These are phyloP conservation scores for Rhynchospora pubera DNA, from an alignment of 176 grass and related monocot genomes.

Conservation along the genomic window DNA sequence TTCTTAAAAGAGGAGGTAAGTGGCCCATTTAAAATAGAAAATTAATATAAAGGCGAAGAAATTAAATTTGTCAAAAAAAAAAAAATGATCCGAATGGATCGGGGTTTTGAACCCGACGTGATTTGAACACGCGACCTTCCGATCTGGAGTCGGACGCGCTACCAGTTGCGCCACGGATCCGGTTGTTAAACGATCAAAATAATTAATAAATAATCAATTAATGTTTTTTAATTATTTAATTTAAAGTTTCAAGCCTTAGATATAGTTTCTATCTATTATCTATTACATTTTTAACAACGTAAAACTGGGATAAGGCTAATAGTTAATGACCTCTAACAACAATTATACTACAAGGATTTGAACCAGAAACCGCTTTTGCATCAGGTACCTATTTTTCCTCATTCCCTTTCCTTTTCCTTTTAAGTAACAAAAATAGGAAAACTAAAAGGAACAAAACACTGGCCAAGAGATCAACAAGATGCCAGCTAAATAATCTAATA, in stretches of 20 bases:
- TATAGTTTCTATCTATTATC: not conserved
- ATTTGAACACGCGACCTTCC: conserved; percentile 99
- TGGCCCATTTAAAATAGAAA: not conserved
- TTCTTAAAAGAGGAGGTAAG: not conserved
- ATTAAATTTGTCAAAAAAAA: not conserved
- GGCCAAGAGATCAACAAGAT: not conserved
- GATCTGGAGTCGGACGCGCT: conserved; percentile 99
- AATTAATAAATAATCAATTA: not conserved
- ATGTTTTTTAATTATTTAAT: too few species aligned
- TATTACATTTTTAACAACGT: not conserved
- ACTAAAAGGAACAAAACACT: not conserved
- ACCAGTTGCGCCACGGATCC: conserved; percentile 99
- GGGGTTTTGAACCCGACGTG: conserved; percentile 86
- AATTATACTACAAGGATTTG: not conserved
- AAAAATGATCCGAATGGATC: not conserved
- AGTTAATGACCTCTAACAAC: not conserved
- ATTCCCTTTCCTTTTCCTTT: conserved; percentile 22
- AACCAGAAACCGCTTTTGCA: too few species aligned
- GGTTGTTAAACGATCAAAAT: not conserved
- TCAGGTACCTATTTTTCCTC: conserved; percentile 2
- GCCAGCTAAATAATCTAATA: not conserved
- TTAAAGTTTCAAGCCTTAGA: too few species aligned
- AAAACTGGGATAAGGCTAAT: not conserved
- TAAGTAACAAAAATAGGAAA: conserved; percentile 11
- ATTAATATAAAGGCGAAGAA: not conserved